Evolutionary conservation across 2,329 filamentous ascomycete genomes (phyloP), one percentile per base, ranked within the genome.

Genomic region (Colletotrichum spaethianum): DNA sequence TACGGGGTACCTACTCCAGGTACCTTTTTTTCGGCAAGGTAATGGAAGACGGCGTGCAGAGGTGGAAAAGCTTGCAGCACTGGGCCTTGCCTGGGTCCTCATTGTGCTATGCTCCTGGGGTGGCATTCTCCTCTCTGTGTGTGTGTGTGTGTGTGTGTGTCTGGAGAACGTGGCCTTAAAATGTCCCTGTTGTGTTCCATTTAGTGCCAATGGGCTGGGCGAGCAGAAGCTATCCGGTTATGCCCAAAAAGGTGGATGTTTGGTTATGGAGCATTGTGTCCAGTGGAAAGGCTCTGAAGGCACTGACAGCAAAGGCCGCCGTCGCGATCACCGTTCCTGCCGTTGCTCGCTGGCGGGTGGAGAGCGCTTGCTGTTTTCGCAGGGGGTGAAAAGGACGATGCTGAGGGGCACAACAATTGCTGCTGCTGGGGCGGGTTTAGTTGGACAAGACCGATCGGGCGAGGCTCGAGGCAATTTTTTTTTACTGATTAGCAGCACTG

Each of bases 401-500:
- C 61, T 57, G 63, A 71, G 56, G 46, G 63, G 40, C 53, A 33
- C 42, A 44, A 33, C 62, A 44, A 28, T 26, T 26, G 38, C 46
- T 56, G 67, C 56, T 53, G 52, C 57, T 36, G 26, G 42, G 61
- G 26, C 20, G 53, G 12, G 23, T 38, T 40, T 31, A 70, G 63
- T 28, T 55, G 40, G 46, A 46, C 63, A 31, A 55, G 56, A 65
- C 67, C 53, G 67, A 65, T 70, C 61, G 67, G 61, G 67, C 67
- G 52, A 65, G 63, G 53, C 28, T 67, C 63, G 64, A 68, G 52
- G 40, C 26, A 52, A 48, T 59, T 69, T 60, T 36, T 60, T 52
- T 52, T 67, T 60, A 72, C 69, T 72, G 69, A 69, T 72, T 63
- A 63, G 69, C 48, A 46, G 57, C 52, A 42, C 69, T 72, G 69